These are phyloP conservation scores for Colletotrichum spaethianum DNA, from an alignment of 2,329 filamentous ascomycete genomes.

Conservation along the genomic window DNA sequence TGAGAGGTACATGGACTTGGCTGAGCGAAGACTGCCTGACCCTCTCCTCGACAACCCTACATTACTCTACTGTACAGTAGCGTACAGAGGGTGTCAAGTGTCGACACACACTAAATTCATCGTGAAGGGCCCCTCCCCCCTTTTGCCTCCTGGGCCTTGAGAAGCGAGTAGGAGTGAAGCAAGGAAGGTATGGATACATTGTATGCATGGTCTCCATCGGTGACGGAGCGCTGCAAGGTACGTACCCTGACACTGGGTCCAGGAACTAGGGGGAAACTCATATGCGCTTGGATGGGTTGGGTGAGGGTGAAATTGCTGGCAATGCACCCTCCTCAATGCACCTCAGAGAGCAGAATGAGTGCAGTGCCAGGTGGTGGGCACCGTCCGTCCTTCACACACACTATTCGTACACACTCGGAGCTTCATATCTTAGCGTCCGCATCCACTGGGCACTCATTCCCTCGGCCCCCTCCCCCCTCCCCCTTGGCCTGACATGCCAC, in stretches of 20 bases:
- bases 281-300: constrained; percentile 41
- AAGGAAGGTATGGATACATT: constrained; percentile 13
- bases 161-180: constrained; percentile 1
- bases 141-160: constrained; percentile 9
- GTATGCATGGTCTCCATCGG: constrained; percentile 7
- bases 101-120: constrained; percentile 19
- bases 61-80: constrained; percentile 23
- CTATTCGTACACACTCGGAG: constrained; percentile 29
- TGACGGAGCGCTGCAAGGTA: constrained; percentile 5
- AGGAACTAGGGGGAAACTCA: constrained; percentile 29
- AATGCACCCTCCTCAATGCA: constrained; percentile 39
- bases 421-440: constrained; percentile 35
- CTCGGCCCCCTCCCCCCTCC: constrained; percentile 18
- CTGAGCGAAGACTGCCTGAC: constrained; percentile 2
- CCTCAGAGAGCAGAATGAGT: background rate
- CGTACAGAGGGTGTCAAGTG: constrained; percentile 14
- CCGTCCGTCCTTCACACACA: constrained; percentile 20
- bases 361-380: constrained; percentile 1
- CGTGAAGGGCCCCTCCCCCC: background rate
- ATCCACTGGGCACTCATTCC: constrained; percentile 23
- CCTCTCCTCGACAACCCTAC: constrained; percentile 9
- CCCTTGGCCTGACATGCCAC: constrained; percentile 17
- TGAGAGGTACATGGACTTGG: constrained; percentile 14
- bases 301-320: constrained; percentile 39
- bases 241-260: constrained; percentile 12